Conservation (phyloP, 2,329 filamentous ascomycete genomes). For the Daldinia eschscholtzii region DNA sequence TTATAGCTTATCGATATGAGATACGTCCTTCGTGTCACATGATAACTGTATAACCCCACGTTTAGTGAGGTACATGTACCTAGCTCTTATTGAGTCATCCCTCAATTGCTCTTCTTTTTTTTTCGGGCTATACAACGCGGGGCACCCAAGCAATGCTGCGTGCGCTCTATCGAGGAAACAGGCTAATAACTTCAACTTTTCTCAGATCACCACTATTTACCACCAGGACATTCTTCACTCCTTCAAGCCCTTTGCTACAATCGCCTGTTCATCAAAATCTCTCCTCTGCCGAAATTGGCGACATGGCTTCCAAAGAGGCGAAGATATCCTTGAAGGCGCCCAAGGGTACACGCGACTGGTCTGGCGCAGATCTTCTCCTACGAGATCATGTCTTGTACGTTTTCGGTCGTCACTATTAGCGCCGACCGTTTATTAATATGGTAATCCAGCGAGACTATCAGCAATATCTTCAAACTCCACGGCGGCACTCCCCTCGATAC, state of each 20-base stretch:
- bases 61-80: conserved; percentile 11
- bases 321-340: conserved; percentile 45
- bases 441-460: conserved; percentile 63
- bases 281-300: conserved; percentile 13
- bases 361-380: conserved; percentile 44
- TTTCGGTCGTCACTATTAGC: conserved; percentile 1
- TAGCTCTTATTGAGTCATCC: conserved; percentile 37
- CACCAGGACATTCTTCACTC: conserved; percentile 24
- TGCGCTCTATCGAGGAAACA: conserved; percentile 32
- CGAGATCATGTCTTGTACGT: conserved; percentile 48
- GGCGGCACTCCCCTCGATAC: conserved; percentile 85
- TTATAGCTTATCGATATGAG: conserved; percentile 6
- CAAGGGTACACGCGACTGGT: conserved; percentile 50
- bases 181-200: conserved; percentile 29
- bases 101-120: conserved; percentile 31
- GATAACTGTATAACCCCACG: conserved; percentile 18
- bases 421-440: conserved; percentile 15
- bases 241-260: conserved; percentile 11
- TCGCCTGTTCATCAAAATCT: conserved; percentile 8
- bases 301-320: conserved; percentile 39
- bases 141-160: conserved; percentile 38
- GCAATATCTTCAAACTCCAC: conserved; percentile 84
- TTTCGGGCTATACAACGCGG: conserved; percentile 29
- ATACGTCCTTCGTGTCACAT: conserved; percentile 8
- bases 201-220: conserved; percentile 12